Evolutionary conservation across 331 rosid species (phyloP).

Genomic region (Arachis monticola): DNA sequence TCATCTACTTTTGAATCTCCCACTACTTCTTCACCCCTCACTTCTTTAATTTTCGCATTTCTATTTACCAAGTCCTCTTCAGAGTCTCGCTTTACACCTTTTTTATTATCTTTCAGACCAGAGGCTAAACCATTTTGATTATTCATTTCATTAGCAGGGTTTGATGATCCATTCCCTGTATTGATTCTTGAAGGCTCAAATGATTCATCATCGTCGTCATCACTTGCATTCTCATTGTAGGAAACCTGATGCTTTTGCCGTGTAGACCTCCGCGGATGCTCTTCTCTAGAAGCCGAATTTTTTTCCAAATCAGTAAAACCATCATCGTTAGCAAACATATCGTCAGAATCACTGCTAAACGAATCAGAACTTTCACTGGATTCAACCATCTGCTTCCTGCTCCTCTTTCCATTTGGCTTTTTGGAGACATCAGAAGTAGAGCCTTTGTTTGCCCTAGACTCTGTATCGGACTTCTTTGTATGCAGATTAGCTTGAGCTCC

Average conservation of each 20-base stretch:
- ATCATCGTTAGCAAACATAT: slow-evolving; percentile 42
- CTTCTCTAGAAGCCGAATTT: slow-evolving; percentile 35
- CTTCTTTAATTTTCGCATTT: slow-evolving; percentile 38
- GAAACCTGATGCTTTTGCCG: slow-evolving; percentile 75
- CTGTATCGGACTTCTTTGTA: slow-evolving; percentile 36
- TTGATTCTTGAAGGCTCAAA: slow-evolving; percentile 42
- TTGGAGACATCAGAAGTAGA: slow-evolving; percentile 37
- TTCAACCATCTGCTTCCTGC: slow-evolving; percentile 53
- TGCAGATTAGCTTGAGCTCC: slow-evolving; percentile 42
- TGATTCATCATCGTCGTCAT: slow-evolving; percentile 41
- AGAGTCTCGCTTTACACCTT: slow-evolving; percentile 46
- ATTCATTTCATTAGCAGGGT: slow-evolving; percentile 39
- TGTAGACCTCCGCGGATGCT: slow-evolving; percentile 67
- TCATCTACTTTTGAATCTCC: slow-evolving; percentile 40
- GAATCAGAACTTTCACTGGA: slow-evolving; percentile 55
- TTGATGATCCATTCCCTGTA: slow-evolving; percentile 51
- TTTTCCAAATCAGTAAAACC: slow-evolving; percentile 42
- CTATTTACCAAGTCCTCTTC: slow-evolving; percentile 45
- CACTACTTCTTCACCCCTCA: slow-evolving; percentile 39
- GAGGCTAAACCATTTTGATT: slow-evolving; percentile 43
- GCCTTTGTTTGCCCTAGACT: slow-evolving; percentile 39
- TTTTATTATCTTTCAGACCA: slow-evolving; percentile 39
- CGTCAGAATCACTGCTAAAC: slow-evolving; percentile 51
- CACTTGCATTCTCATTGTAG: slow-evolving; percentile 74
- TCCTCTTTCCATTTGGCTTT: slow-evolving; percentile 57